Percentiles rank a stretch among this genome's conserved stretches.
phyloP scores from a whole-genome alignment of 345 rosid species.

The Eucalyptus erythrocorys region DNA sequence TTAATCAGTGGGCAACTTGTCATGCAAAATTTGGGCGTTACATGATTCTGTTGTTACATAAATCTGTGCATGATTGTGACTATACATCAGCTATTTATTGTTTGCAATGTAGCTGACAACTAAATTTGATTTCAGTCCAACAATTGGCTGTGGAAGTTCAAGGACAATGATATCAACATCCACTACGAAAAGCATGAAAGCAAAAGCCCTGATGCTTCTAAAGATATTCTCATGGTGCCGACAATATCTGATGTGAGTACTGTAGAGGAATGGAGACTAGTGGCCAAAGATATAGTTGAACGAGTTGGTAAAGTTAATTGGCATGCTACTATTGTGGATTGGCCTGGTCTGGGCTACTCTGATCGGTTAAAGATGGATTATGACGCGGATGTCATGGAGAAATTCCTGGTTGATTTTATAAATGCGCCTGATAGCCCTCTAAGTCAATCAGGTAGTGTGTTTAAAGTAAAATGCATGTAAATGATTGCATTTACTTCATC shows the following conservation, averaged over 20 bases:
- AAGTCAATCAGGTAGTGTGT: slow-evolving; percentile 26
- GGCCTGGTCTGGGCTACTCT: slow-evolving; percentile 95
- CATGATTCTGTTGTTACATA: not conserved
- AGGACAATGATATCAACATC: slow-evolving; percentile 40
- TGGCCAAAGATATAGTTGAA: slow-evolving; percentile 62
- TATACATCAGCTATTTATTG: not conserved
- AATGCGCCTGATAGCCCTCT: slow-evolving; percentile 67
- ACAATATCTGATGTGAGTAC: slow-evolving; percentile 97
- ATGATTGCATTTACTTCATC: not conserved
- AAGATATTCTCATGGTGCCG: slow-evolving; percentile 71
- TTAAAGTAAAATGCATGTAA: not conserved
- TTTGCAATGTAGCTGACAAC: not conserved
- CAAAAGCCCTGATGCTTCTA: slow-evolving; percentile 33
- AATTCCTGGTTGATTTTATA: slow-evolving; percentile 68
- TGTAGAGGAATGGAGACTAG: slow-evolving; percentile 91
- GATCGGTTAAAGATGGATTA: slow-evolving; percentile 76
- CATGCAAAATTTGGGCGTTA: not conserved
- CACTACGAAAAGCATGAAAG: slow-evolving; percentile 67
- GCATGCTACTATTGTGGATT: slow-evolving; percentile 81
- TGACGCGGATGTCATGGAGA: slow-evolving; percentile 79
- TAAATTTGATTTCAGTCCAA: not conserved
- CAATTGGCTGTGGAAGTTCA: slow-evolving; percentile 47
- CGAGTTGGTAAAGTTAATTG: slow-evolving; percentile 38
- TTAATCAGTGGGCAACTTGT: not conserved
- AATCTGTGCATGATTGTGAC: not conserved